Percentiles rank a stretch among this genome's conserved stretches.
These are phyloP conservation scores for Mycothermus thermophilus DNA, from an alignment of 495 filamentous ascomycete species.

Conservation along the genomic window DNA sequence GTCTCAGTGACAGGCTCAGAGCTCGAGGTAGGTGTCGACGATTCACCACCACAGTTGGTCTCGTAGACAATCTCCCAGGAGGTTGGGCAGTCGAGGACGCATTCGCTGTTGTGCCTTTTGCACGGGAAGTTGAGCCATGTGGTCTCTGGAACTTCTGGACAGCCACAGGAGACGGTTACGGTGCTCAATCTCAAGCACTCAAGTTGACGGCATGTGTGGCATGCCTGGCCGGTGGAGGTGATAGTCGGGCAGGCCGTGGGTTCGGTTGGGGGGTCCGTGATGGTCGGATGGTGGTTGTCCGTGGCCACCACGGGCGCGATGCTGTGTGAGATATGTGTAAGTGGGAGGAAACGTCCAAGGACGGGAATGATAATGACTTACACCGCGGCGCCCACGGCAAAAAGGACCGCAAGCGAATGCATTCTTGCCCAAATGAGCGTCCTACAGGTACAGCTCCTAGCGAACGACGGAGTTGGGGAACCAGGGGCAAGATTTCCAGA, in stretches of 20 bases:
- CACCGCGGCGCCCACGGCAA: slow-evolving; percentile 2
- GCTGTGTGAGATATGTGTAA: slow-evolving; percentile 2
- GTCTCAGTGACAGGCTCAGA: too few species aligned
- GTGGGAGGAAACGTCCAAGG: background rate
- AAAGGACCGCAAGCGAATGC: slow-evolving; percentile 1
- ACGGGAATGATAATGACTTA: background rate
- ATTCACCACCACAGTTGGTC: too few species aligned
- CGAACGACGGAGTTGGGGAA: slow-evolving; percentile 1
- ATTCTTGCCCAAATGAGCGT: slow-evolving; percentile 3
- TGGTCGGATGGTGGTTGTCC: background rate
- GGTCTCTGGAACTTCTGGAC: slow-evolving; percentile 3
- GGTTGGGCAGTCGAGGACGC: slow-evolving; percentile 14
- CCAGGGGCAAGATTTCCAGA: too few species aligned
- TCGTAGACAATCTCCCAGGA: too few species aligned
- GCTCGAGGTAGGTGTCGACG: too few species aligned
- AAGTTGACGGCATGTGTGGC: slow-evolving; percentile 5
- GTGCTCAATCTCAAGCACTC: slow-evolving; percentile 6
- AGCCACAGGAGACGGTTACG: slow-evolving; percentile 6
- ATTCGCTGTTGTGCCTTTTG: slow-evolving; percentile 8
- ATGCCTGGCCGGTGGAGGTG: slow-evolving; percentile 5
- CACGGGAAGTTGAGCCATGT: slow-evolving; percentile 9
- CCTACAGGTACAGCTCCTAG: background rate
- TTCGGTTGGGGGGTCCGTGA: background rate
- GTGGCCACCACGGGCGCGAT: slow-evolving; percentile 1
- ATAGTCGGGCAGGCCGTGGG: slow-evolving; percentile 7